Conservation (phyloP, 2,329 filamentous ascomycete species). For the Aspergillus novoparasiticus region DNA sequence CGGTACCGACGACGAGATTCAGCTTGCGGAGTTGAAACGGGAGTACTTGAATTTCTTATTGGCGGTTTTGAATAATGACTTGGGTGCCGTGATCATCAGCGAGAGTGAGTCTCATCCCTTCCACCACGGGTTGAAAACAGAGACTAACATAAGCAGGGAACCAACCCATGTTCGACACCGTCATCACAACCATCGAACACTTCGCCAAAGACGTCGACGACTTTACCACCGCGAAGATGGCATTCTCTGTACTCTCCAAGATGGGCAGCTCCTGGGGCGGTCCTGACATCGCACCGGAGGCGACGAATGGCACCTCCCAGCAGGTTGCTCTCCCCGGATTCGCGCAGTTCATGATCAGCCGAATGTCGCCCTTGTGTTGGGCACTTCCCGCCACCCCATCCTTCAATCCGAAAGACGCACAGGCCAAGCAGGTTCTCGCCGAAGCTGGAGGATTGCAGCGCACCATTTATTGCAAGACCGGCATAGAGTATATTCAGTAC, state of each 20-base stretch:
- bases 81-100: slow-evolving; percentile 86
- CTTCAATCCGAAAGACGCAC: slow-evolving; percentile 85
- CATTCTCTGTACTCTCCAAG: slow-evolving; percentile 77
- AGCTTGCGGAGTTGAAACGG: slow-evolving; percentile 83
- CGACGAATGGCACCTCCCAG: slow-evolving; percentile 32
- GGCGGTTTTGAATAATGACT: slow-evolving; percentile 85
- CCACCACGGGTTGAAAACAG: not conserved
- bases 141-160: slow-evolving; percentile 57
- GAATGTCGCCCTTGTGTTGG: slow-evolving; percentile 90
- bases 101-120: slow-evolving; percentile 53
- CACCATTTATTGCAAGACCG: slow-evolving; percentile 87
- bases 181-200: slow-evolving; percentile 82
- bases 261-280: slow-evolving; percentile 93
- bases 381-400: slow-evolving; percentile 75
- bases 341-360: slow-evolving; percentile 83
- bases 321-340: slow-evolving; percentile 74
- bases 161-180: slow-evolving; percentile 83
- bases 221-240: slow-evolving; percentile 68
- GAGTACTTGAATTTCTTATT: slow-evolving; percentile 95
- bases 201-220: slow-evolving; percentile 77
- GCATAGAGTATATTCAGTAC: slow-evolving; percentile 70
- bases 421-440: slow-evolving; percentile 81
- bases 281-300: slow-evolving; percentile 63
- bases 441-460: slow-evolving; percentile 89
- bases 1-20: slow-evolving; percentile 95